Conservation (phyloP, 2,329 filamentous ascomycete species). For the Elsinoe necatrix region DNA sequence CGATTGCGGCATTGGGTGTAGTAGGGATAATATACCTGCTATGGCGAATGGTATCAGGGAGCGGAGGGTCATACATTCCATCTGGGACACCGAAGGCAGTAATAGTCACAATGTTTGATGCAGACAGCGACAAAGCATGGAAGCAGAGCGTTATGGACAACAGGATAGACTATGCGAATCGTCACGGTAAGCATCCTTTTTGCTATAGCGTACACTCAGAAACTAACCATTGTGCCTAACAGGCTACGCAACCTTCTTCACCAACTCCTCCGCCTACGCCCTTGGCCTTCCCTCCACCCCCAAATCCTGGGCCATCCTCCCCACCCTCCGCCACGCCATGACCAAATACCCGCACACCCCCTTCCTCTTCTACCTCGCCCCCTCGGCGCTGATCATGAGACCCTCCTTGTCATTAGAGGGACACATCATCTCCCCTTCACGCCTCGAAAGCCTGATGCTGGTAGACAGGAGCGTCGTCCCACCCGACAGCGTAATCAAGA, state of each 20-base stretch:
- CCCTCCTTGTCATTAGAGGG: constrained; percentile 59
- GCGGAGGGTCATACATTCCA: constrained; percentile 21
- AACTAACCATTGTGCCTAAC: neutral
- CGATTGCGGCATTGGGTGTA: constrained; percentile 47
- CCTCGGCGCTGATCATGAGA: constrained; percentile 84
- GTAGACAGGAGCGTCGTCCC: constrained; percentile 81
- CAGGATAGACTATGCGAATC: constrained; percentile 71
- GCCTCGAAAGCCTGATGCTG: constrained; percentile 71
- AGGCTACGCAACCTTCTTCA: constrained; percentile 85
- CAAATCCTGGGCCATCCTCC: constrained; percentile 67
- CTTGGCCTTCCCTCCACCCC: constrained; percentile 47
- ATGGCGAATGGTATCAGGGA: constrained; percentile 31
- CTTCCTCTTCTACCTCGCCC: constrained; percentile 82
- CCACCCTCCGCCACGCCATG: constrained; percentile 82
- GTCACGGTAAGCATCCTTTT: constrained; percentile 58
- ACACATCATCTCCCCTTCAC: constrained; percentile 58
- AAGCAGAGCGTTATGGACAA: constrained; percentile 70
- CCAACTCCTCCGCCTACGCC: constrained; percentile 67
- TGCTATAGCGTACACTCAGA: neutral
- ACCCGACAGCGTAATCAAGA: constrained; percentile 94
- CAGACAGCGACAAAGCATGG: constrained; percentile 57
- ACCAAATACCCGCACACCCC: constrained; percentile 65
- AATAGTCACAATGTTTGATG: constrained; percentile 77
- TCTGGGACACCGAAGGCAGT: constrained; percentile 52
- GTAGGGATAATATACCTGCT: constrained; percentile 55